Conservation (phyloP, 257 asterid genomes). For the Coffea canephora region DNA sequence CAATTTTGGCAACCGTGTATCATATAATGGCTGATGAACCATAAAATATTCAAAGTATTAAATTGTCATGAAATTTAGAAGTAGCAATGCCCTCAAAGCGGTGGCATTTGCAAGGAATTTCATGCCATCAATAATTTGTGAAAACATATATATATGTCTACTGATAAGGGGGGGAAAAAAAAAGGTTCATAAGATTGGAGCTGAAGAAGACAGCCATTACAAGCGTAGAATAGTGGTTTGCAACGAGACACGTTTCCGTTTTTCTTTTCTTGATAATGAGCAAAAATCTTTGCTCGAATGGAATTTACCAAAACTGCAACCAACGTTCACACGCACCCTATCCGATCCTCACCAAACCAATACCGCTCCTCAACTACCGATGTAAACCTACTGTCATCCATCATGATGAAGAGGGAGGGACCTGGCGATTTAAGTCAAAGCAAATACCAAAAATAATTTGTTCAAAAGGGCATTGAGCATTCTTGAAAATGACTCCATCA, state of each 20-base stretch:
- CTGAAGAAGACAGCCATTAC: neutral
- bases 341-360: constrained; percentile 5
- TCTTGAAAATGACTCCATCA: constrained; percentile 19
- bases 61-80: neutral
- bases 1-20: too few species aligned
- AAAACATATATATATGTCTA: too few species aligned
- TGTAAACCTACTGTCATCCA: constrained; percentile 10
- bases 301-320: neutral
- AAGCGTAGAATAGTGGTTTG: neutral
- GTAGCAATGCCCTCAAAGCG: too few species aligned
- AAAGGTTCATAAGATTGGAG: neutral
- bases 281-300: neutral
- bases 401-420: constrained; percentile 3
- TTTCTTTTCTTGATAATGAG: neutral
- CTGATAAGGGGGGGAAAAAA: too few species aligned
- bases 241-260: neutral
- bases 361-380: neutral
- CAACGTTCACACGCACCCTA: neutral
- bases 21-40: too few species aligned
- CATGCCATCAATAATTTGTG: too few species aligned
- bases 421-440: constrained; percentile 6
- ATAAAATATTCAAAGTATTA: too few species aligned
- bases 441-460: neutral
- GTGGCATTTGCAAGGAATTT: neutral
- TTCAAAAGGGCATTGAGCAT: neutral